A percentile compares a stretch with the other conserved stretches of the same genome.
phyloP scores from a whole-genome alignment of 1,139 yeast genomes.

The Yamadazyma jaroonii region DNA sequence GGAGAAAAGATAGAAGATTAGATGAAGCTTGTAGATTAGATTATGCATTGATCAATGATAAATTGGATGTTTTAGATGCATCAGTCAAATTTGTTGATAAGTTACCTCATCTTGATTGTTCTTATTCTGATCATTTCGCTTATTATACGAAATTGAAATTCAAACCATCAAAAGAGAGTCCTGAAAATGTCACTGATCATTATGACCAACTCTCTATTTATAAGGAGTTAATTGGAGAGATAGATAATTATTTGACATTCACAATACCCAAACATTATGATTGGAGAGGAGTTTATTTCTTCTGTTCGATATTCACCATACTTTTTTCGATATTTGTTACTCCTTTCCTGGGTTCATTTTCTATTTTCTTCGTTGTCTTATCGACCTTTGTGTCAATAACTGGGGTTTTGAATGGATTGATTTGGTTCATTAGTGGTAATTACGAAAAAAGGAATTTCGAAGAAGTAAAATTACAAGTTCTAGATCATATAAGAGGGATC shows the following conservation, averaged over 20 bases:
- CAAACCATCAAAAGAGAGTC: constrained; percentile 22
- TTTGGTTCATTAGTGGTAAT: constrained; percentile 76
- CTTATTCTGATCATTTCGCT: constrained; percentile 93
- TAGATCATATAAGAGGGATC: not conserved
- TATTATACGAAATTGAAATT: constrained; percentile 55
- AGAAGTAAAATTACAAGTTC: constrained; percentile 64
- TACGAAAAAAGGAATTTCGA: constrained; percentile 72
- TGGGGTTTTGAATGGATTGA: constrained; percentile 73
- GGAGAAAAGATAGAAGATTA: constrained; percentile 63
- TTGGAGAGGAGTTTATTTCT: constrained; percentile 66
- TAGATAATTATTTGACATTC: constrained; percentile 52
- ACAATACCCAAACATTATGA: constrained; percentile 57
- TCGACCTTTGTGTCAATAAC: constrained; percentile 55
- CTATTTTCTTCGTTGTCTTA: constrained; percentile 49
- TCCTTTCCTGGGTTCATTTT: constrained; percentile 60
- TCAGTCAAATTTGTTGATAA: constrained; percentile 70
- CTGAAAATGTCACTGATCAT: not conserved
- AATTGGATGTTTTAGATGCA: constrained; percentile 55
- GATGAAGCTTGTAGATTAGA: constrained; percentile 89
- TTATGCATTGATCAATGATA: constrained; percentile 66
- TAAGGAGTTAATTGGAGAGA: constrained; percentile 50
- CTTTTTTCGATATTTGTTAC: constrained; percentile 25
- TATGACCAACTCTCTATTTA: constrained; percentile 30
- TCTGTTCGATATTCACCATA: constrained; percentile 39
- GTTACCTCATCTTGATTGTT: constrained; percentile 57